Percentiles rank a stretch among this genome's conserved stretches.
Conservation (phyloP, 2,329 filamentous ascomycete genomes). For the Chaetomiaceae sp. region DNA sequence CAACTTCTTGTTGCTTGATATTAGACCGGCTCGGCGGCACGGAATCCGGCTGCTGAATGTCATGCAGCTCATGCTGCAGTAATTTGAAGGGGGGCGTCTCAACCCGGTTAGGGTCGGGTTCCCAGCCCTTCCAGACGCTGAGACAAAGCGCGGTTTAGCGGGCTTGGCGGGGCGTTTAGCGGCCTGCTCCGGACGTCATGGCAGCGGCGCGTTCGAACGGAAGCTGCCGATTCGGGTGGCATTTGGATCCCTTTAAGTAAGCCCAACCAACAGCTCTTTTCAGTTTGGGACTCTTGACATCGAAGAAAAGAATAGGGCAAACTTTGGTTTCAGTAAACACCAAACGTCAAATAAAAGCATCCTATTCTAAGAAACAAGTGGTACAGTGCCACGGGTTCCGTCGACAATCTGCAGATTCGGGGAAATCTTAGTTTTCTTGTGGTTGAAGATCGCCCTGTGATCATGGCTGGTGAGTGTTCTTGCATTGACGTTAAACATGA, state of each 20-base stretch:
- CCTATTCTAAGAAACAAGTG: not conserved
- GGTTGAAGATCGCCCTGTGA: not conserved
- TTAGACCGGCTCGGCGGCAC: constrained; percentile 11
- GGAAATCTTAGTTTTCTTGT: not conserved
- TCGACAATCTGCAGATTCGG: not conserved
- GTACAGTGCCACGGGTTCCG: not conserved
- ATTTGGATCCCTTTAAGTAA: not conserved
- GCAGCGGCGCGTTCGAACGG: not conserved
- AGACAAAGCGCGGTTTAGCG: constrained; percentile 17
- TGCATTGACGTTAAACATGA: not conserved
- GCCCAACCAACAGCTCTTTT: constrained; percentile 3
- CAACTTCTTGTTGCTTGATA: not conserved
- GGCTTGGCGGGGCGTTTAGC: constrained; percentile 15
- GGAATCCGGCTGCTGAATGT: not conserved
- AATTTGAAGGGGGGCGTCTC: constrained; percentile 12
- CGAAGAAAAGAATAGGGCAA: not conserved
- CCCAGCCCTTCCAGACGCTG: constrained; percentile 17
- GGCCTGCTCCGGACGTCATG: constrained; percentile 10
- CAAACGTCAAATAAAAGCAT: not conserved
- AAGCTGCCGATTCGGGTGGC: constrained; percentile 9
- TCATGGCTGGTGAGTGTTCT: constrained; percentile 24
- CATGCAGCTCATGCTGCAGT: too few species aligned
- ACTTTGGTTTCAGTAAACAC: too few species aligned
- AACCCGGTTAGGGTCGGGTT: constrained; percentile 22
- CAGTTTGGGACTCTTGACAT: constrained; percentile 11